Evolutionary conservation across 805 yeast genomes (phyloP), one percentile per base, ranked within the genome.

Genomic region (Wickerhamiella allomyrinae): DNA sequence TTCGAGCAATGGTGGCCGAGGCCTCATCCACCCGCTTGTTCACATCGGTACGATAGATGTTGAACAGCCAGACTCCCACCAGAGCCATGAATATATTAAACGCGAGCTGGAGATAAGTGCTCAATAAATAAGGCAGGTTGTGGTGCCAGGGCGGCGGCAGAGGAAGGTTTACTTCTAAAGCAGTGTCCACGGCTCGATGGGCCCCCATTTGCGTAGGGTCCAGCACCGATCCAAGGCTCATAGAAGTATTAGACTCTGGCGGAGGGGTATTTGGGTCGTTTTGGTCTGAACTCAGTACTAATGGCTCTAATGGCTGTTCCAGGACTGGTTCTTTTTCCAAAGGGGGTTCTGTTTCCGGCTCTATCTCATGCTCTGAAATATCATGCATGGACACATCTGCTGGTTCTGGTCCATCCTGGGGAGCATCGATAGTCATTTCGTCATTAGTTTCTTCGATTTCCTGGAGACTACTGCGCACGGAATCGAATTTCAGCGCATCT

Each of bases 41-140:
- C 11, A 87, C 84, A 57, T 89, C 98, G 45, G 61, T 53, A 41
- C 68, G 61, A 10, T 82, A 68, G 9, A 81, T 70, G 7, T 59
- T 51, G 2, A 74, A 58, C 19, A 78, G 55, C 57, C 70, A 77
- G 2, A 72, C 54, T 10, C 72, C 54, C 2, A 71, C 54, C 0
- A 68, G 52, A 8, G 73, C 61, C 8, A 81, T 56, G 3, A 69
- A 53, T 2, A 68, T 55, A 50, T 83, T 79, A 58, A 78, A 67
- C 3, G 69, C 44, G 7, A 83, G 63, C 52, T 81, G 89, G 11
- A 82, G 59, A 52, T 79, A 83, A 13, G 79, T 57, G 42, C 79
- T 71, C 17, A 76, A 52, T 2, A 73, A 67, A 52, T 74, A 74
- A 1, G 85, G 83, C 22, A 51, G 23, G 39, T 55, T 56, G 38